Evolutionary conservation across 306 rosid species (phyloP).

Genomic region (Prunus mume): DNA sequence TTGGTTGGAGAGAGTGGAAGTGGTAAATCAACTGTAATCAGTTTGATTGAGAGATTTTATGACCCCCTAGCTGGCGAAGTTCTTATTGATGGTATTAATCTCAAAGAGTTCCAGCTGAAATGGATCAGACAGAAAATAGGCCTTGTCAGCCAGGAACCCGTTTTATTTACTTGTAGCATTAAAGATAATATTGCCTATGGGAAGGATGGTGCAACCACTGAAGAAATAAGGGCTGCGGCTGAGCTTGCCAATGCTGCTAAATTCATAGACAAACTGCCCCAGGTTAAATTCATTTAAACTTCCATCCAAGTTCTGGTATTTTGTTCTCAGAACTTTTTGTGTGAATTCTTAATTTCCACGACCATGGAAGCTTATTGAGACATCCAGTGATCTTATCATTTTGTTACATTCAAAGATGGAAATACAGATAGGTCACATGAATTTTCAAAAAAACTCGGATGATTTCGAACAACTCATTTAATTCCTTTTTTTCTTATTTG

Average conservation of each 20-base stretch:
- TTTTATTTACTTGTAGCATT: conserved; percentile 65
- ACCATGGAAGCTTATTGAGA: no score
- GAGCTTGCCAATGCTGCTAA: conserved; percentile 77
- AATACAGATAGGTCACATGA: no score
- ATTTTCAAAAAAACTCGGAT: no score
- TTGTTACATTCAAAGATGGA: background rate
- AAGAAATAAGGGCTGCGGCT: conserved; percentile 62
- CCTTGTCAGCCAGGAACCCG: conserved; percentile 84
- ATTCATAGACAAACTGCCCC: conserved; percentile 71
- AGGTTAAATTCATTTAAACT: conserved; percentile 25
- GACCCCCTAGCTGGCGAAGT: conserved; percentile 80
- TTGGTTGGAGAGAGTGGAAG: conserved; percentile 90
- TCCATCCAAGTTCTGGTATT: background rate
- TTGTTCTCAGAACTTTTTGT: background rate
- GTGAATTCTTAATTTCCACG: no score
- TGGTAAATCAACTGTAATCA: conserved; percentile 76
- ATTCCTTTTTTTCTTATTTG: background rate
- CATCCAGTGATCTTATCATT: background rate
- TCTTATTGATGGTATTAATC: conserved; percentile 65
- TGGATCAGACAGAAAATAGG: conserved; percentile 82
- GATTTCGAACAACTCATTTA: background rate
- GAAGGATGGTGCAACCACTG: conserved; percentile 62
- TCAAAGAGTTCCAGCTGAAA: conserved; percentile 63
- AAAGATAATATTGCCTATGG: conserved; percentile 81
- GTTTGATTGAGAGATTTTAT: conserved; percentile 81